These are phyloP conservation scores for Candida nanaspora DNA, from an alignment of 805 yeast species.

Conservation along the genomic window DNA sequence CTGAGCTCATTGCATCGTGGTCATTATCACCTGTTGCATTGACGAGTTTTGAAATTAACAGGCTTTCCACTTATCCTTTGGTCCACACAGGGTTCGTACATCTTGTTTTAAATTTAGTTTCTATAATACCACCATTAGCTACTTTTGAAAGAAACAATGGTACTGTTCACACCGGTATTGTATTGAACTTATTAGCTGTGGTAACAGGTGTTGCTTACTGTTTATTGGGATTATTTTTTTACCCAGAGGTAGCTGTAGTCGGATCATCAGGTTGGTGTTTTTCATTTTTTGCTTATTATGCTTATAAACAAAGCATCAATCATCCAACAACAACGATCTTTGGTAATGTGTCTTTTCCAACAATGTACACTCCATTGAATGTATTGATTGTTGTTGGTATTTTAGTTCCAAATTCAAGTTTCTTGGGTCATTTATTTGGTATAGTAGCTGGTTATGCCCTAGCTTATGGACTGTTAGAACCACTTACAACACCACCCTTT, in stretches of 20 bases:
- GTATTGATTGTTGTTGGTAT: conserved; percentile 42
- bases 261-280: conserved; percentile 77
- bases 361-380: conserved; percentile 50
- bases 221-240: conserved; percentile 40
- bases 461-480: conserved; percentile 47
- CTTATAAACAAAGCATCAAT: conserved; percentile 37
- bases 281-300: conserved; percentile 54
- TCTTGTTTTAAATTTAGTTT: conserved; percentile 48
- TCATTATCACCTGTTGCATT: conserved; percentile 51
- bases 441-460: conserved; percentile 59
- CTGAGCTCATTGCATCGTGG: conserved; percentile 29
- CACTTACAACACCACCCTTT: conserved; percentile 59
- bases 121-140: conserved; percentile 53
- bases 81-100: conserved; percentile 60
- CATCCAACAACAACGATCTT: conserved; percentile 20
- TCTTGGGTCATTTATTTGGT: conserved; percentile 70
- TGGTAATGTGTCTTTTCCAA: conserved; percentile 44
- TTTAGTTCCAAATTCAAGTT: conserved; percentile 58
- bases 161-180: conserved; percentile 78
- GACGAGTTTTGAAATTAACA: conserved; percentile 37
- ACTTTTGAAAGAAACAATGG: conserved; percentile 70
- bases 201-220: conserved; percentile 61
- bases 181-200: conserved; percentile 65
- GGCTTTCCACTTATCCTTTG: conserved; percentile 66
- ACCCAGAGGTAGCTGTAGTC: conserved; percentile 44